Percentiles rank a stretch among this genome's conserved stretches.
Conservation (phyloP, 371 early-diverging fungal genomes). For the Mortierella sp. region DNA sequence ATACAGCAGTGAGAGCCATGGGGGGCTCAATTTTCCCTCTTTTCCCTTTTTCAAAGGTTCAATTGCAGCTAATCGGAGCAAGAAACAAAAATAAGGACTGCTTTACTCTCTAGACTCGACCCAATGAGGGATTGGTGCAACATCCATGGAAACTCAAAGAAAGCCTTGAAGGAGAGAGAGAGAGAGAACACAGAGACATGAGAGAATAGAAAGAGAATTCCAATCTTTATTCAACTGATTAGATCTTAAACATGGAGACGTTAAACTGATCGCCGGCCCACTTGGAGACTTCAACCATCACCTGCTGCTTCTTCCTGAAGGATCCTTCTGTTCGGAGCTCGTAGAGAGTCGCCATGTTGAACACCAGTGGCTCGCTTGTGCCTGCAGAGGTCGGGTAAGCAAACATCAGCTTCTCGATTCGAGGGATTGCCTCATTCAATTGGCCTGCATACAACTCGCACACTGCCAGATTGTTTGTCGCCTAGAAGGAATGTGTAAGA, state of each 20-base stretch:
- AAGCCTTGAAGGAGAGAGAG: background rate
- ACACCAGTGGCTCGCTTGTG: slow-evolving; percentile 67
- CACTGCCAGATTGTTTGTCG: slow-evolving; percentile 69
- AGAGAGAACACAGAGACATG: background rate
- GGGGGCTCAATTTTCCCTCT: background rate
- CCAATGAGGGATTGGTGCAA: background rate
- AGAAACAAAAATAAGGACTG: background rate
- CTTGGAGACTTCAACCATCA: slow-evolving; percentile 67
- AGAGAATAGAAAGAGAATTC: background rate
- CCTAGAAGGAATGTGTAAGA: slow-evolving; percentile 32
- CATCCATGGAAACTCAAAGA: background rate
- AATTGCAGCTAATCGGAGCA: background rate
- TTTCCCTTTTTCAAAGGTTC: background rate
- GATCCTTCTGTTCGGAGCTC: slow-evolving; percentile 70
- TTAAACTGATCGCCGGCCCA: slow-evolving; percentile 76
- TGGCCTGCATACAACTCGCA: slow-evolving; percentile 72
- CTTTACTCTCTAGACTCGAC: background rate
- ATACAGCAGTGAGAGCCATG: background rate
- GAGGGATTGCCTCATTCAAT: slow-evolving; percentile 56
- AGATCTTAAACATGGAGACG: slow-evolving; percentile 51
- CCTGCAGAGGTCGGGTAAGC: slow-evolving; percentile 63
- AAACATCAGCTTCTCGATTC: slow-evolving; percentile 54
- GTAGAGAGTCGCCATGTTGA: slow-evolving; percentile 73
- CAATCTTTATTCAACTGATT: background rate
- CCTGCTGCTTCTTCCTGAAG: slow-evolving; percentile 62